These are phyloP conservation scores for Glycyrrhiza uralensis DNA, from an alignment of 306 rosid genomes.

Conservation along the genomic window DNA sequence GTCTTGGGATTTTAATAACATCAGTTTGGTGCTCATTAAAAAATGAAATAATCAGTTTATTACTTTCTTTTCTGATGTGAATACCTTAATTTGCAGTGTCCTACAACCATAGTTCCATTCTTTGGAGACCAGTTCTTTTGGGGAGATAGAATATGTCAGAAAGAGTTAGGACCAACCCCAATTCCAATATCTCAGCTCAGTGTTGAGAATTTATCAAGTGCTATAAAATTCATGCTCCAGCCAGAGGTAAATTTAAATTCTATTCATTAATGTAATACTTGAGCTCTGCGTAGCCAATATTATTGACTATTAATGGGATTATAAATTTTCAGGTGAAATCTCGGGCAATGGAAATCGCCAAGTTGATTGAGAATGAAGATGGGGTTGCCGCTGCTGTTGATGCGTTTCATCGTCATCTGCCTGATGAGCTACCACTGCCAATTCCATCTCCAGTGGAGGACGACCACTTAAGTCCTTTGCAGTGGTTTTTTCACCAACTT, in stretches of 20 bases:
- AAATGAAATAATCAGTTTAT: not conserved
- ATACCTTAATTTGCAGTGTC: conserved; percentile 60
- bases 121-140: conserved; percentile 99
- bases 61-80: conserved; percentile 23
- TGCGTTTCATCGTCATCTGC: conserved; percentile 88
- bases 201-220: conserved; percentile 60
- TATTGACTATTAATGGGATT: conserved; percentile 7
- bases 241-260: conserved; percentile 62
- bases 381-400: conserved; percentile 89
- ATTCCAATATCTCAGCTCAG: conserved; percentile 72
- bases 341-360: conserved; percentile 66
- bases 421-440: conserved; percentile 70
- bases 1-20: not conserved
- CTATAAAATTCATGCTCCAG: conserved; percentile 87
- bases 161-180: conserved; percentile 81
- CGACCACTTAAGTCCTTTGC: conserved; percentile 45
- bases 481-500: conserved; percentile 58
- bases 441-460: conserved; percentile 45
- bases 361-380: conserved; percentile 81
- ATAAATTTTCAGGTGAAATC: conserved; percentile 58
- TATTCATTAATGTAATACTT: not conserved
- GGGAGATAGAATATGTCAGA: conserved; percentile 80
- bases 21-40: not conserved
- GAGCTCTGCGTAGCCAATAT: not conserved
- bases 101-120: conserved; percentile 92